These are phyloP conservation scores for Microdochium nivale DNA, from an alignment of 2,329 filamentous ascomycete species.

Conservation along the genomic window DNA sequence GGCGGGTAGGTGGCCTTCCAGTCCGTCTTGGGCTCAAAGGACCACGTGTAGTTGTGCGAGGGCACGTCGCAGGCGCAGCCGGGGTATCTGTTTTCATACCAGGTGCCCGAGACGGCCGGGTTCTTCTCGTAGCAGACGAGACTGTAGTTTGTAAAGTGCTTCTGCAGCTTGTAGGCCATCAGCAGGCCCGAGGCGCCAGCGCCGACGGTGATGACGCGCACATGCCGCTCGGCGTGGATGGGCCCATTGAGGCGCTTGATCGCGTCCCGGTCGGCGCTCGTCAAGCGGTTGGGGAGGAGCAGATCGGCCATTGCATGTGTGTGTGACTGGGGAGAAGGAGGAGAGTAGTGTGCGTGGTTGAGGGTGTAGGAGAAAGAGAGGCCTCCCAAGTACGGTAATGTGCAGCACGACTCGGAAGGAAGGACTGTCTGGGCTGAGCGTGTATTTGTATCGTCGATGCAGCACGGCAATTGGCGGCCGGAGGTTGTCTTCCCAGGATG, in stretches of 20 bases:
- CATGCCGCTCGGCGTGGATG: constrained; percentile 10
- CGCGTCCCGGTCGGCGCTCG: background rate
- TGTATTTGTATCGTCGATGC: too few relatives aligned
- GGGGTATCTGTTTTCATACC: constrained; percentile 40
- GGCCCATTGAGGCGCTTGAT: background rate
- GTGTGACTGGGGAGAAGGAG: background rate
- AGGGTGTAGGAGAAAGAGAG: too few relatives aligned
- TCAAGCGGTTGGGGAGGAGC: background rate
- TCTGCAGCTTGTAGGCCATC: constrained; percentile 38
- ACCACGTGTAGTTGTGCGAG: constrained; percentile 41
- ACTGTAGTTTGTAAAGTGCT: constrained; percentile 31
- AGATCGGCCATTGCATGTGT: background rate
- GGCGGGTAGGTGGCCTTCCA: constrained; percentile 32
- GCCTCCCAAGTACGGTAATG: too few relatives aligned
- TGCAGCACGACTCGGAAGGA: too few relatives aligned
- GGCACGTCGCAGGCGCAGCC: constrained; percentile 41
- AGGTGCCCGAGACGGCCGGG: constrained; percentile 35
- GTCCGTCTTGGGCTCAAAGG: constrained; percentile 35
- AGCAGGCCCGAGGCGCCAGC: constrained; percentile 37
- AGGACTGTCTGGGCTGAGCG: too few relatives aligned
- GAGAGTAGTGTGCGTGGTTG: too few relatives aligned
- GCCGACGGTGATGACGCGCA: constrained; percentile 31
- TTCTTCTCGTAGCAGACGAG: constrained; percentile 38
- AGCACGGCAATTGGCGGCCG: too few relatives aligned
- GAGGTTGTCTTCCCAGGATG: too few relatives aligned